phyloP scores from a whole-genome alignment of 192 early-diverging fungal genomes.

The Coemansia sp. region DNA sequence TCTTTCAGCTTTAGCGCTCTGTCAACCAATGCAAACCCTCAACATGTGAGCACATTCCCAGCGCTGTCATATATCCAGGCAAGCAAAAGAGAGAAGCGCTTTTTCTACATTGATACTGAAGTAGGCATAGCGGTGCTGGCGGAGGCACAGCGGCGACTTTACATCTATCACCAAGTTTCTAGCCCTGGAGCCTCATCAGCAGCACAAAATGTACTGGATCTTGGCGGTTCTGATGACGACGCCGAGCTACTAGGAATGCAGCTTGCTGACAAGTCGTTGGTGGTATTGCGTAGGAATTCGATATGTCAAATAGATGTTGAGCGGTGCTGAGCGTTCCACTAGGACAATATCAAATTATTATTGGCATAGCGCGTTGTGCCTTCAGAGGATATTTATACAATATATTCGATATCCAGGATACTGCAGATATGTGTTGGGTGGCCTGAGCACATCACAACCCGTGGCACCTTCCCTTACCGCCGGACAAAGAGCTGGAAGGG shows the following conservation, averaged over 20 bases:
- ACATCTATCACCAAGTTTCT: constrained; percentile 37
- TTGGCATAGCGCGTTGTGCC: no score
- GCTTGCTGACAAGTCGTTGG: constrained; percentile 16
- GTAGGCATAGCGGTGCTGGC: constrained; percentile 40
- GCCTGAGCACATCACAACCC: no score
- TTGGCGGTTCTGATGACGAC: constrained; percentile 16
- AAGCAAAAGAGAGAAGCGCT: constrained; percentile 69
- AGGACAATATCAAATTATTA: background rate
- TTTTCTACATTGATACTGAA: constrained; percentile 59
- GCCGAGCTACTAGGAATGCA: constrained; percentile 41
- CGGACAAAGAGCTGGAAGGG: no score
- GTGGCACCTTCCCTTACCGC: no score
- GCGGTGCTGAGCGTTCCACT: constrained; percentile 3
- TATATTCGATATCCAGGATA: no score
- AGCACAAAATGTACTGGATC: constrained; percentile 42
- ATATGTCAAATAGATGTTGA: constrained; percentile 30
- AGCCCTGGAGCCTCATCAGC: constrained; percentile 7
- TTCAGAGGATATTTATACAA: no score
- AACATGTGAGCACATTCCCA: constrained; percentile 61
- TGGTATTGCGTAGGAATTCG: constrained; percentile 23
- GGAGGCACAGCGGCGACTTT: constrained; percentile 43
- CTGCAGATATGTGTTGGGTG: no score
- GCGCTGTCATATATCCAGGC: constrained; percentile 75
- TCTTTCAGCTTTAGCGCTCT: constrained; percentile 55
- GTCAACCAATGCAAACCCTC: constrained; percentile 10